phyloP scores from a whole-genome alignment of 495 filamentous ascomycete genomes.

The Xylaria cubensis region DNA sequence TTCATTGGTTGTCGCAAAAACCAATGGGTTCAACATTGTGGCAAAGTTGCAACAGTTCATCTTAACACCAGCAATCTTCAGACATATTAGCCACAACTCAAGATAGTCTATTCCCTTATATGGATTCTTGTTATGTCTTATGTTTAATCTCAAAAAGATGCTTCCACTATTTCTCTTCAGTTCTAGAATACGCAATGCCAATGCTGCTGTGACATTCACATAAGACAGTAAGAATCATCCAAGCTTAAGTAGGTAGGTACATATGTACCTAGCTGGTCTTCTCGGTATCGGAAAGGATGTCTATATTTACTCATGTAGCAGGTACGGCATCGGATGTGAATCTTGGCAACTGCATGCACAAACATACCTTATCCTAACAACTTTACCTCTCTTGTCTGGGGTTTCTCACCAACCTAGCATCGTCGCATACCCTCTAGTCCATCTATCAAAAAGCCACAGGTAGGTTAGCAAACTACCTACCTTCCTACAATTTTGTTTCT shows the following conservation, averaged over 20 bases:
- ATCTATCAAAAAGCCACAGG: neutral
- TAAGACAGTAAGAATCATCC: neutral
- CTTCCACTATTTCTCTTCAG: neutral
- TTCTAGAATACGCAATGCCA: neutral
- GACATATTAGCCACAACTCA: neutral
- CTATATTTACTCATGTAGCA: conserved; percentile 6
- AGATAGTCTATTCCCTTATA: neutral
- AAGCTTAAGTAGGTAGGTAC: neutral
- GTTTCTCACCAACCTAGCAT: neutral
- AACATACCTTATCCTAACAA: neutral
- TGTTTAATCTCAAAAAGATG: neutral
- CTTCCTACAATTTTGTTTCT: neutral
- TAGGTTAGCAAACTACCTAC: neutral
- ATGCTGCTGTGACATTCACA: conserved; percentile 4
- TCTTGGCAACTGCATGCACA: conserved; percentile 1
- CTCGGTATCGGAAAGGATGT: neutral
- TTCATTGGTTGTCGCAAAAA: conserved; percentile 1
- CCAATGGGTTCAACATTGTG: neutral
- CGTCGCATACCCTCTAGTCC: neutral
- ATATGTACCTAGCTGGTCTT: neutral
- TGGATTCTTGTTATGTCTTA: neutral
- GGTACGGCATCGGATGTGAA: conserved; percentile 2
- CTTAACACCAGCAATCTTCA: neutral
- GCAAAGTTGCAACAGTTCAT: neutral
- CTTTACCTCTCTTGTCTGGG: neutral